Percentiles rank a stretch among this genome's conserved stretches.
Evolutionary conservation across 768 basidiomycete species (phyloP).

Genomic region (Auricularia sp.): DNA sequence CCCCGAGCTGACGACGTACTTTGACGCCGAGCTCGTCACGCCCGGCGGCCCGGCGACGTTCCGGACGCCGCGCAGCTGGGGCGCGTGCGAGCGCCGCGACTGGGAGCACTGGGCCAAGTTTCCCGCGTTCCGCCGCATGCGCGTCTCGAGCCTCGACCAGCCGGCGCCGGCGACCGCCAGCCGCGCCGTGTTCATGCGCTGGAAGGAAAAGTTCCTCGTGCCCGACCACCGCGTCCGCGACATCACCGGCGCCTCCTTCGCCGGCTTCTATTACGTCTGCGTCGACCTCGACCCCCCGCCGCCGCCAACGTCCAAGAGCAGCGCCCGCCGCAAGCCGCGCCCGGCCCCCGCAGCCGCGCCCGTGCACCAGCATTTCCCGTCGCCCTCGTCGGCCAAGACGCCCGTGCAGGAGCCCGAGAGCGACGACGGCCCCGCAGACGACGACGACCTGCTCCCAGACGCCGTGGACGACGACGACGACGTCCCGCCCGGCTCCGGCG

Average conservation of each 20-base stretch:
- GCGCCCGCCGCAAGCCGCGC: slow-evolving; percentile 19
- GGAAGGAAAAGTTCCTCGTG: slow-evolving; percentile 96
- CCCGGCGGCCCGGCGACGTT: slow-evolving; percentile 64
- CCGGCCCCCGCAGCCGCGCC: slow-evolving; percentile 22
- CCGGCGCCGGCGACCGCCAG: slow-evolving; percentile 4
- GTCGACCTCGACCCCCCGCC: slow-evolving; percentile 72
- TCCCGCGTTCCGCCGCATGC: slow-evolving; percentile 77
- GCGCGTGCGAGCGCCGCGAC: slow-evolving; percentile 84
- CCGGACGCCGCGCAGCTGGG: slow-evolving; percentile 72
- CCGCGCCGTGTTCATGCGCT: slow-evolving; percentile 74
- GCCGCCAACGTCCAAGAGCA: slow-evolving; percentile 28
- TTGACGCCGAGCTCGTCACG: slow-evolving; percentile 85
- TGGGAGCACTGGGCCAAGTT: slow-evolving; percentile 92
- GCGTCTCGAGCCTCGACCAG: slow-evolving; percentile 2
- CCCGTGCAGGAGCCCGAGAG: slow-evolving; percentile 35
- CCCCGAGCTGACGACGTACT: slow-evolving; percentile 93
- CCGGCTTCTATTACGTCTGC: slow-evolving; percentile 93
- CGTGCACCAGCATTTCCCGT: slow-evolving; percentile 28
- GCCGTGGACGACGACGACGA: slow-evolving; percentile 4
- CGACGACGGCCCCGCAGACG: background rate
- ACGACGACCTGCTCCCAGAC: slow-evolving; percentile 5
- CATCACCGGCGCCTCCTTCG: slow-evolving; percentile 91
- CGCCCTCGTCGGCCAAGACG: slow-evolving; percentile 33
- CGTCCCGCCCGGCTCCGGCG: slow-evolving; percentile 18
- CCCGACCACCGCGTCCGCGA: slow-evolving; percentile 89